Evolutionary conservation across 2,329 filamentous ascomycete genomes (phyloP), one percentile per base, ranked within the genome.

Genomic region (Sodiomyces alkalinus): DNA sequence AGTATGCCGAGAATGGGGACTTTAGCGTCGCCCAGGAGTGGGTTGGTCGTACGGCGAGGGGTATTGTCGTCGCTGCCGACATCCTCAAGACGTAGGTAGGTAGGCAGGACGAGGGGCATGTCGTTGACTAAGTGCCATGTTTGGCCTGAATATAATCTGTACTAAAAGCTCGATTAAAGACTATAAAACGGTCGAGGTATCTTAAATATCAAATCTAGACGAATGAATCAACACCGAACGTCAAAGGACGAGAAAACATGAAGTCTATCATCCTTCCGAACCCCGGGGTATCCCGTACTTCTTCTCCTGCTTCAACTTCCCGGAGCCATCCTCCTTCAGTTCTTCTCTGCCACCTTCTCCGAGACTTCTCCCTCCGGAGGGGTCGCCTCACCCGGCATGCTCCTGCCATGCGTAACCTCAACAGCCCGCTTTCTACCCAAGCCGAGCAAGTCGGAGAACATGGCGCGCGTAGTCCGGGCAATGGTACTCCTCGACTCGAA

Each of bases 1-100:
- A 74, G 38, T 66, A 68, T 29, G 68, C 43, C 2, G 33, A 47
- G 7, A 32, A 67, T 30, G 68, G 44, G 2, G 35, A 49, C 7
- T 34, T 49, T 9, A 39, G 41, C 0, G 28, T 44, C 7, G 51
- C 51, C 0, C 32, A 47, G 9, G 48, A 51, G 23, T 54, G 51
- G 51, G 47, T 54, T 2, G 37, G 37, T 5, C 52, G 45, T 39
- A 52, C 49, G 12, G 50, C 51, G 3, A 39, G 42, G 0, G 51
- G 46, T 0, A 54, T 54, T 18, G 31, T 49, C 1, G 36, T 42
- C 12, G 50, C 51, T 4, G 50, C 49, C 0, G 47, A 49, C 12
- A 53, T 53, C 2, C 35, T 54, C 10, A 49, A 47, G 36, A 39
- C 41, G 7, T 51, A 22, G 30, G 20, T 3, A 6, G 7, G n/a